Base-by-base conservation (phyloP, 768 basidiomycete genomes). In the Boletus sp. region DNA sequence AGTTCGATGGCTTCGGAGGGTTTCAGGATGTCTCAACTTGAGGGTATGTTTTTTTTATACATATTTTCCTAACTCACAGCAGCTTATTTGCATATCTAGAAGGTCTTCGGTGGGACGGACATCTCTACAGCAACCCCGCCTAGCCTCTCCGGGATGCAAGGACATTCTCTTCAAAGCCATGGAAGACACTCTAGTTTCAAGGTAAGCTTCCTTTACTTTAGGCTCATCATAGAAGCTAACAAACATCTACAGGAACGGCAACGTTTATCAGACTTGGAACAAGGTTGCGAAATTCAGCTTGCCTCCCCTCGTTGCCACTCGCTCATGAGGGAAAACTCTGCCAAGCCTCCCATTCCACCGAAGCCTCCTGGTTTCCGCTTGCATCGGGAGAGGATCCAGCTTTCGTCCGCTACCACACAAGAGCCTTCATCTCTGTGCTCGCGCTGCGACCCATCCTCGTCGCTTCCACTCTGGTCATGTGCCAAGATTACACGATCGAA, bases 401-500 rank as follows among this genome's bases (percentile, higher is more conserved):
- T 2, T 35, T n/a, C 17, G 25, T 30, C 39, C 2, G 6, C 17
- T 41, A n/a, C 27, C 15, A 10, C 15, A 8, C 35, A 19, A 51
- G 48, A 45, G 14, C 19, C 52, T 1, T 19, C 55, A 1, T 33
- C 47, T 9, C 37, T 41, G 9, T 61, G 51, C 27, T 37, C 37
- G 7, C 25, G 38, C 19, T 60, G 53, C 44, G 53, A 57, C 45
- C 45, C 39, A n/a, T 25, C 33, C 25, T 49, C 49, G 19, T 45
- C 27, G 17, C 43, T 29, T 21, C 60, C 59, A 13, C 46, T 61
- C 38, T 57, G 55, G 50, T 50, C 55, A 1, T 61, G 59, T n/a
- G 46, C 60, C 50, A 61, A 61, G 40, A 61, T 62, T n/a, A 49
- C 52, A 21, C 33, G 52, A 42, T 57, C 60, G 23, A 43, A n/a